These are phyloP conservation scores for Ophiostoma ulmi DNA, from an alignment of 2,329 filamentous ascomycete species.

Conservation along the genomic window DNA sequence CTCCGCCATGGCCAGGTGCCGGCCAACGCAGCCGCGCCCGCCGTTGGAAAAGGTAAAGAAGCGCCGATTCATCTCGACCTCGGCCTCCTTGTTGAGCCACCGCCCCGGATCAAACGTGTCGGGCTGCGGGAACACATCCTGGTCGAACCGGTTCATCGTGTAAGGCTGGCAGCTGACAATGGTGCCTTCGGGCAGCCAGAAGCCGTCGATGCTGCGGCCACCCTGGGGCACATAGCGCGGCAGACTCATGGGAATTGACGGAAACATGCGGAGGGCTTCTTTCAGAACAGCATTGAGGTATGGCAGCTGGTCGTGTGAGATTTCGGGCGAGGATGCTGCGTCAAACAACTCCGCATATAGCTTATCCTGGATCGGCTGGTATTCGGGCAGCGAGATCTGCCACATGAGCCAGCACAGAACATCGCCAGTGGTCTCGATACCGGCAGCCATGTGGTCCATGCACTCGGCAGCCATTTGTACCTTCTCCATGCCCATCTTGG, in stretches of 20 bases:
- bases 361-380: slow-evolving; percentile 44
- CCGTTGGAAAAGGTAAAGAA: slow-evolving; percentile 63
- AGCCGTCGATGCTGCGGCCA: slow-evolving; percentile 52
- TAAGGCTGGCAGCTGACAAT: slow-evolving; percentile 58
- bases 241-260: slow-evolving; percentile 60
- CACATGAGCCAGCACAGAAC: slow-evolving; percentile 61
- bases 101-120: slow-evolving; percentile 73
- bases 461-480: slow-evolving; percentile 61
- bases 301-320: slow-evolving; percentile 45
- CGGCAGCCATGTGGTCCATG: slow-evolving; percentile 60
- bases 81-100: slow-evolving; percentile 68
- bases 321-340: not conserved
- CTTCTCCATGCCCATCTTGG: slow-evolving; percentile 39
- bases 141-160: slow-evolving; percentile 54
- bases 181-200: slow-evolving; percentile 47
- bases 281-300: slow-evolving; percentile 60
- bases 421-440: slow-evolving; percentile 66
- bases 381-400: slow-evolving; percentile 53
- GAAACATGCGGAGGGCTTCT: slow-evolving; percentile 57
- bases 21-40: slow-evolving; percentile 59
- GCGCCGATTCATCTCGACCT: slow-evolving; percentile 58
- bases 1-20: slow-evolving; percentile 60
- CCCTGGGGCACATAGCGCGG: slow-evolving; percentile 50
- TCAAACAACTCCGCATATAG: slow-evolving; percentile 45
- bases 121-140: slow-evolving; percentile 68